phyloP scores from a whole-genome alignment of 768 basidiomycete species.

The Calocera viscosa region DNA sequence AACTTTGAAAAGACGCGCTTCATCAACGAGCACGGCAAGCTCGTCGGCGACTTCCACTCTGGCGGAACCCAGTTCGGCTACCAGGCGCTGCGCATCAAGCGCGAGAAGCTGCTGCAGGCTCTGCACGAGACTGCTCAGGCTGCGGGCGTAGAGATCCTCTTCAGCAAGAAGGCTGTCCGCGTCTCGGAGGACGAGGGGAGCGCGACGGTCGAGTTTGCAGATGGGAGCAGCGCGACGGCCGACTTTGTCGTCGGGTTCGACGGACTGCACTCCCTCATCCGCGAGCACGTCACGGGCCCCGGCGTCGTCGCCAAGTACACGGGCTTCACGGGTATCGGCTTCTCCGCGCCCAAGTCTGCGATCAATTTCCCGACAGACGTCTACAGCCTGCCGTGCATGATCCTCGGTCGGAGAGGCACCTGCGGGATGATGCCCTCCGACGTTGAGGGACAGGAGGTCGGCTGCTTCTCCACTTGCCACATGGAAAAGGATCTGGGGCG shows the following conservation, averaged over 20 bases:
- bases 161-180: not conserved
- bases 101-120: not conserved
- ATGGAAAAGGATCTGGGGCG: not conserved
- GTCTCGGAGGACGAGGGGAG: not conserved
- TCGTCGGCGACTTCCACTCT: slow-evolving; percentile 7
- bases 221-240: not conserved
- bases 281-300: not conserved
- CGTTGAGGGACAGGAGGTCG: not conserved
- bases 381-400: not conserved
- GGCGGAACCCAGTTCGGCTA: not conserved
- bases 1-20: not conserved
- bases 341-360: not conserved
- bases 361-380: not conserved
- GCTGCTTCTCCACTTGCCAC: not conserved
- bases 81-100: not conserved
- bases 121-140: not conserved
- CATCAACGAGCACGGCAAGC: not conserved
- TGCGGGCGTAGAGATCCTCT: not conserved
- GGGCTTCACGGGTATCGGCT: not conserved
- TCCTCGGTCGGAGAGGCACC: not conserved
- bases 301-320: not conserved
- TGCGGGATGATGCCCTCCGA: not conserved
- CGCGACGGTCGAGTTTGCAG: not conserved
- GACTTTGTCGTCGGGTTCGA: slow-evolving; percentile 5
- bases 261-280: slow-evolving; percentile 3